phyloP scores from a whole-genome alignment of 352 stramenopile species.

The Pythium sukuiense region DNA sequence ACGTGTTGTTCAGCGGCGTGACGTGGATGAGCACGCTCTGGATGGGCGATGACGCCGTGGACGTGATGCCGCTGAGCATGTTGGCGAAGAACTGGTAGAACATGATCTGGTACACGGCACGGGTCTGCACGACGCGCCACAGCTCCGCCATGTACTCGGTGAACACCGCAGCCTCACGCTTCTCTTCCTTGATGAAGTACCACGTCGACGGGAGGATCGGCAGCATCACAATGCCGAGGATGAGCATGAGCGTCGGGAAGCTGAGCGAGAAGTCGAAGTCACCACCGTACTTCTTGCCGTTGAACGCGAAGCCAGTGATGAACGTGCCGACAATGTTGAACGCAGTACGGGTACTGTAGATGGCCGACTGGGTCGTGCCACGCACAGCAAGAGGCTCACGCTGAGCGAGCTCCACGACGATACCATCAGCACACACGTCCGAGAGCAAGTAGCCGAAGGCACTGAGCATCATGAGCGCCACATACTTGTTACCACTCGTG shows the following conservation, averaged over 20 bases:
- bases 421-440: slow-evolving; percentile 43
- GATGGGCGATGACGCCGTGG: slow-evolving; percentile 30
- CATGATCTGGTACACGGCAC: slow-evolving; percentile 50
- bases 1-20: slow-evolving; percentile 39
- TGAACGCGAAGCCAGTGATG: slow-evolving; percentile 31
- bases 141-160: slow-evolving; percentile 30
- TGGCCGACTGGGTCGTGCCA: slow-evolving; percentile 30
- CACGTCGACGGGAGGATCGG: slow-evolving; percentile 6
- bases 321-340: slow-evolving; percentile 11
- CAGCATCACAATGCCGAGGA: slow-evolving; percentile 10
- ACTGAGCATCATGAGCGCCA: slow-evolving; percentile 47
- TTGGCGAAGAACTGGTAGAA: slow-evolving; percentile 42
- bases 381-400: slow-evolving; percentile 28
- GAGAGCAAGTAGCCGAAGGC: slow-evolving; percentile 54
- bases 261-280: too few species aligned
- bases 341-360: slow-evolving; percentile 1
- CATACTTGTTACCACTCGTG: slow-evolving; percentile 29
- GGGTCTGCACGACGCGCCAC: slow-evolving; percentile 32
- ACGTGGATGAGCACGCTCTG: slow-evolving; percentile 34
- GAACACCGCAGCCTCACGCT: slow-evolving; percentile 20
- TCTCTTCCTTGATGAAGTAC: slow-evolving; percentile 36
- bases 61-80: slow-evolving; percentile 36
- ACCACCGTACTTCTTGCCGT: too few species aligned
- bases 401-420: slow-evolving; percentile 39
- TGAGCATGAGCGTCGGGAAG: slow-evolving; percentile 18